Evolutionary conservation across 164 flowering plant genomes (phyloP), one percentile per base, ranked within the genome.

Genomic region (Macadamia integrifolia): DNA sequence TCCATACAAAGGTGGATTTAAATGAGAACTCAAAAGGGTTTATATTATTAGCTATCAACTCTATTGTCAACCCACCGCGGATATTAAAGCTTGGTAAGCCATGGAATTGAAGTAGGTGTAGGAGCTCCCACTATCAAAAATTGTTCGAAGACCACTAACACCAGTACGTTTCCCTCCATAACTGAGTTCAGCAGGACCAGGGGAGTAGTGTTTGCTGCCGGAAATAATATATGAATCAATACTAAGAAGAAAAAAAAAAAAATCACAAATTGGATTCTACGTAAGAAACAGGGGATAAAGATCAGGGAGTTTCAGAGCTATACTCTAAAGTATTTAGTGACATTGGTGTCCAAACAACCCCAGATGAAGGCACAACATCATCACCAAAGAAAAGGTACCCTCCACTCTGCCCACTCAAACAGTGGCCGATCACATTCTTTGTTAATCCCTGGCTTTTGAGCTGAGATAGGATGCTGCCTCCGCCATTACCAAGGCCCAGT

Each of bases 51-150:
- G 17, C 35, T n/a, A 15, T 28, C 15, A 6, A 23, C 35, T 29
- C 14, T n/a, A 62, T 44, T 52, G 30, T 35, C 69, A 64, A 79
- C 94, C 80, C 68, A 93, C 97, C 72, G 61, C 73, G 53, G 75
- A 71, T 44, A 84, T 61, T 28, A 92, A 61, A 46, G 80, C 76
- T 50, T 85, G 73, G 76, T 94, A 94, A 52, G 88, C 85, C 71
- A 68, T 80, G 50, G 86, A 78, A 70, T 64, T 75, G 30, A 94
- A 77, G 79, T 94, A 94, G 1, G 89, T 84, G 76, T 85, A 94
- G 63, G 99, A 86, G 79, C 96, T 91, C 65, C 99, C 98, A 68
- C 92, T 95, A 82, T 95, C 99, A 46, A 95, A 95, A 62, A 87
- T 70, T 56, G 81, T 72, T 15, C 31, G 67, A 48, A 89, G 87